Base-by-base conservation (phyloP, 805 yeast genomes). In the Schizosaccharomyces pombe region DNA sequence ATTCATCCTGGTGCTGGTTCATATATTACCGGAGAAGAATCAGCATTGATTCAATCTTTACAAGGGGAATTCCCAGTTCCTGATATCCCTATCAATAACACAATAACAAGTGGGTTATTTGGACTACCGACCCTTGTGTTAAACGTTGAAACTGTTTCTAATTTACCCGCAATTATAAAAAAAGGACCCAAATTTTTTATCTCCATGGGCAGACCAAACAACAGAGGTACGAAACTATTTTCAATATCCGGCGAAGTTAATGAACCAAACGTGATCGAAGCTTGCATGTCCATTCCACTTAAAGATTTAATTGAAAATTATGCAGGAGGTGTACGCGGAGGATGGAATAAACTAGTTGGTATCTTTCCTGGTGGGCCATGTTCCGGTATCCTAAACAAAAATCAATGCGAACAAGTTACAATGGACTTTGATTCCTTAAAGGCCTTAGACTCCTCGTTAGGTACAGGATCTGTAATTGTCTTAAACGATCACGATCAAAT, bases 61-160 rank as follows among this genome's bases (percentile, higher is more conserved):
- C 94, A 85, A 70, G 94, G 94, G 62, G 85, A 85, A 69, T 93
- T 91, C 56, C 94, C 94, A 60, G 85, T 85, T 70, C 94, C 94
- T 61, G 78, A 94, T 69, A 75, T 85, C 67, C 85, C 85, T 77
- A 94, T 94, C 37, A 94, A 94, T 59, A 85, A 85, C 76, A 94
- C 94, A 34, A 94, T 94, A 34, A 94, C 93, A 63, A 89, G 84
- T 57, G 94, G 94, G 62, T 72, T 85, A 55, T 85, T 82, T 61
- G 94, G 94, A 63, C 77, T 94, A 67, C 94, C 94, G 60, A 77
- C 87, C 32, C 85, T 94, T 47, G 94, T 85, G 57, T 81, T 94
- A 58, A 85, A 85, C 64, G 94, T 85, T 57, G 94, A 85, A 70
- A 84, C 94, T 16, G 91, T 85, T 56, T 79, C 94, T 5, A 94